These are phyloP conservation scores for Tritrichomonas musculus DNA, from an alignment of 208 protist species.

Conservation along the genomic window DNA sequence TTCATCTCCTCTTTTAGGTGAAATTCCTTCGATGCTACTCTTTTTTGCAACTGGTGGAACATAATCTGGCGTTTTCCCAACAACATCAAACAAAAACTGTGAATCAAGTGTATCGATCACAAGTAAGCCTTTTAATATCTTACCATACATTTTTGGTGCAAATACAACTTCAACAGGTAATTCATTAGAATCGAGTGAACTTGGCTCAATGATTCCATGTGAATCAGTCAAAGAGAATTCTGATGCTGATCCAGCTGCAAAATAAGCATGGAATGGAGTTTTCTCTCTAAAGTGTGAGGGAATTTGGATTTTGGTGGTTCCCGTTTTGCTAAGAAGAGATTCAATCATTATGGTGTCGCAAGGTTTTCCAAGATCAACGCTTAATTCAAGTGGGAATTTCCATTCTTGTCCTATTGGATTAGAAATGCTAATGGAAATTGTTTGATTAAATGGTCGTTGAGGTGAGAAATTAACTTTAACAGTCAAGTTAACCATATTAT, in stretches of 20 bases:
- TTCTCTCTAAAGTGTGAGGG: background rate
- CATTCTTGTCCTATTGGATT: background rate
- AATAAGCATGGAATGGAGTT: conserved; percentile 20
- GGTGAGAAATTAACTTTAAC: background rate
- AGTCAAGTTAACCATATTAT: background rate
- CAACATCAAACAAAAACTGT: background rate
- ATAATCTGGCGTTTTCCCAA: background rate
- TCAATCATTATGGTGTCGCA: background rate
- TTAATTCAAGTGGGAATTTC: background rate
- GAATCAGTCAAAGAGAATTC: background rate
- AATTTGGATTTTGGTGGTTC: background rate
- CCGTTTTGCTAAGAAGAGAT: background rate
- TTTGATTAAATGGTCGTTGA: background rate
- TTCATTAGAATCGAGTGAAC: background rate
- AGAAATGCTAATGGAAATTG: background rate
- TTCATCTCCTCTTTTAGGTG: too few relatives aligned
- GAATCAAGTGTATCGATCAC: conserved; percentile 15
- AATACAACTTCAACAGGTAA: background rate
- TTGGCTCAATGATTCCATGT: background rate
- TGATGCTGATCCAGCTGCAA: background rate
- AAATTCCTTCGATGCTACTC: too few relatives aligned
- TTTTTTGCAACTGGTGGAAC: background rate
- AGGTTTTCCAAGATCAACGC: background rate
- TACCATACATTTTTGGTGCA: background rate
- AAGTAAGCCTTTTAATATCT: background rate